phyloP scores from a whole-genome alignment of 2,329 filamentous ascomycete species.

The Sphaerulina populicola region DNA sequence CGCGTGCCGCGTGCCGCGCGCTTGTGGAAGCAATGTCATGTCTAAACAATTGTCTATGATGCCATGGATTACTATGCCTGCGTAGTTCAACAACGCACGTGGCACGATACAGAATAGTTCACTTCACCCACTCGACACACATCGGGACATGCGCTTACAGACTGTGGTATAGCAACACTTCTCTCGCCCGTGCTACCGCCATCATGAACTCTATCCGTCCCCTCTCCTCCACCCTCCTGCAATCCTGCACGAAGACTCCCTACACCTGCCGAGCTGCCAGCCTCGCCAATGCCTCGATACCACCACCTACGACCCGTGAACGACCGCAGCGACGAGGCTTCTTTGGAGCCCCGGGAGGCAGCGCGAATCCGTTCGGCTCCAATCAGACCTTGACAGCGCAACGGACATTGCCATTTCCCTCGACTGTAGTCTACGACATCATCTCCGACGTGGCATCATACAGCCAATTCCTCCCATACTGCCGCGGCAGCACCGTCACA shows the following conservation, averaged over 20 bases:
- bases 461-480: constrained; percentile 83
- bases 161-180: neutral
- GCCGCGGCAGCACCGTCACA: constrained; percentile 67
- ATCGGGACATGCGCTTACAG: neutral
- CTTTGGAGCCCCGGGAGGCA: constrained; percentile 17
- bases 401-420: constrained; percentile 68
- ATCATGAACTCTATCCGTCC: constrained; percentile 27
- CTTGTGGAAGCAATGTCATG: neutral
- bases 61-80: neutral
- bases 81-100: neutral
- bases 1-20: neutral
- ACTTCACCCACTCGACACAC: neutral
- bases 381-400: constrained; percentile 63
- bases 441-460: constrained; percentile 87
- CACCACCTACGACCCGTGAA: constrained; percentile 11
- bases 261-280: constrained; percentile 14
- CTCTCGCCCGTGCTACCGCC: neutral
- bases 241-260: constrained; percentile 13
- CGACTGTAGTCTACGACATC: constrained; percentile 64
- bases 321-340: constrained; percentile 34
- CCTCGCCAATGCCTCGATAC: constrained; percentile 11
- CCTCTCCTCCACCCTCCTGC: constrained; percentile 19
- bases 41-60: neutral
- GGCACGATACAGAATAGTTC: neutral
- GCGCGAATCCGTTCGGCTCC: constrained; percentile 46